Percentiles rank a stretch among this genome's conserved stretches.
Conservation (phyloP, 371 early-diverging fungal species). For the Gilbertella persicaria region DNA sequence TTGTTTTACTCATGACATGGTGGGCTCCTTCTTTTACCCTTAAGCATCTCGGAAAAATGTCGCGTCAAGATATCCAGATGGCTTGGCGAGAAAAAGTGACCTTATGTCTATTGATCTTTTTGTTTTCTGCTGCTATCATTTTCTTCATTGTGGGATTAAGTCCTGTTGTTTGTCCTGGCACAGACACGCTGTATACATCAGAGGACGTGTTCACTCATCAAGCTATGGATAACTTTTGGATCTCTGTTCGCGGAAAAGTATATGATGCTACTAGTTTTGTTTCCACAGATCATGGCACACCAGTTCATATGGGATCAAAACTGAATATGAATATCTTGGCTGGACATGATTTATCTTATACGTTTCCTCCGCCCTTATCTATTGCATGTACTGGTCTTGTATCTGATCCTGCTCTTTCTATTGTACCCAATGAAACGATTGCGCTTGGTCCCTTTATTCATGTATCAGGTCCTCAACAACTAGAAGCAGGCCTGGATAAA, state of each 20-base stretch:
- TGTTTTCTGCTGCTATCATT: constrained; percentile 50
- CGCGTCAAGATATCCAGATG: constrained; percentile 85
- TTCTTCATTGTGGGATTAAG: constrained; percentile 64
- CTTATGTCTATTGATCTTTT: constrained; percentile 71
- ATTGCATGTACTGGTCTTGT: constrained; percentile 58
- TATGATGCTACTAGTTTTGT: constrained; percentile 76
- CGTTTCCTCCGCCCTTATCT: constrained; percentile 59
- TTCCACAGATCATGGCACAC: constrained; percentile 57
- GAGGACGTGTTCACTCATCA: constrained; percentile 53
- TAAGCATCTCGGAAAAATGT: constrained; percentile 71
- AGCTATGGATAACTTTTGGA: constrained; percentile 51
- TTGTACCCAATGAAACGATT: constrained; percentile 45
- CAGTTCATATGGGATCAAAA: constrained; percentile 41
- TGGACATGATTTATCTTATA: constrained; percentile 59
- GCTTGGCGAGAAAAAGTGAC: constrained; percentile 94
- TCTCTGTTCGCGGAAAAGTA: constrained; percentile 73
- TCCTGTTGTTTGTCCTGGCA: constrained; percentile 57
- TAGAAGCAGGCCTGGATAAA: constrained; percentile 25
- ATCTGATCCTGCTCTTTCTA: constrained; percentile 28
- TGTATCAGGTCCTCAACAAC: constrained; percentile 31
- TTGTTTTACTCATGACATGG: constrained; percentile 74
- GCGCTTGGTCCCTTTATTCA: constrained; percentile 42
- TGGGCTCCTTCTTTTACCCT: constrained; percentile 71
- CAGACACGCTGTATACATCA: constrained; percentile 45
- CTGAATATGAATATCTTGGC: constrained; percentile 53